Base-by-base conservation (phyloP, 1,284 basidiomycete species). In the Puccinia polysora region DNA sequence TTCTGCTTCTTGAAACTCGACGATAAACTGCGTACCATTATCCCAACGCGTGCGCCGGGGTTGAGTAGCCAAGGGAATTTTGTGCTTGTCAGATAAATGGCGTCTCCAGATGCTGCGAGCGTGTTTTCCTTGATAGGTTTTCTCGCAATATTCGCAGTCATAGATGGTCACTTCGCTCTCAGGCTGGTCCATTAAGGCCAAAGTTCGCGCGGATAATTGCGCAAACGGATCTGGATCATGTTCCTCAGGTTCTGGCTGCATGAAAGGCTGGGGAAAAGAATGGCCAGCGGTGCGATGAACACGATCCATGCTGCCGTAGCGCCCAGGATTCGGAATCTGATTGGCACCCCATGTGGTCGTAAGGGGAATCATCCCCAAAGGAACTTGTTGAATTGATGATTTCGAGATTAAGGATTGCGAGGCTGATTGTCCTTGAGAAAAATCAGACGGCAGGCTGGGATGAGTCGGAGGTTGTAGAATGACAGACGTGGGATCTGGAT, bases 31-130 rank as follows among this genome's bases (percentile, higher is more conserved):
- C 81, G 77, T 65, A 82, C 82, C 79, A 71, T 80, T 80, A 76
- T 85, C 84, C 84, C 84, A 85, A 40, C 84, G 79, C 10, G 83
- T 84, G 50, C 83, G 77, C 34, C 83, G 79, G 40, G 81, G 81
- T 77, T 85, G 84, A 4, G 80, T 77, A 34, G 78, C 79, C 55
- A 85, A 75, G 0, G 83, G 82, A 36, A 85, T 83, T 32, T 81
- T 81, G 76, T 85, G 84, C 76, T 84, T 84, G 76, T 84, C 83
- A 76, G 83, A 82, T 62, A 84, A 76, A 76, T 85, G 84, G 52
- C 84, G 75, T 43, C 84, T 79, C 78, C 83, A 84, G 70, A 85
- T 84, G 76, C 82, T 83, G 62, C 84, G 77, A 0, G 83, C 83
- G 71, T 85, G 84, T 75, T 83, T 82, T 15, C 84, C 84, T 52